A percentile compares a stretch with the other conserved stretches of the same genome.
Conservation (phyloP, 108 stramenopile genomes). For the Schizochytrium sp. region DNA sequence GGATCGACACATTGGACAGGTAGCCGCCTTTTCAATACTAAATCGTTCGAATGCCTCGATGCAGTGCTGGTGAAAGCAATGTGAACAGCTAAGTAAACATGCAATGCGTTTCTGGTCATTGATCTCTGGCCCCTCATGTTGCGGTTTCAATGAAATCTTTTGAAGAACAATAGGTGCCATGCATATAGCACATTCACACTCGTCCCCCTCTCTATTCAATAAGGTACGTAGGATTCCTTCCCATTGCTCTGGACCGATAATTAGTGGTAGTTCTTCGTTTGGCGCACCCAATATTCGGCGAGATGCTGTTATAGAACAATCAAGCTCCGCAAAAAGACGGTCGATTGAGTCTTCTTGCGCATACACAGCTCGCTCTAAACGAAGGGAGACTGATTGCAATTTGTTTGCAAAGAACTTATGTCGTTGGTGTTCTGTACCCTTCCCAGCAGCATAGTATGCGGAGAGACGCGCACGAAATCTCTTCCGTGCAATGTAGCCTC, state of each 20-base stretch:
- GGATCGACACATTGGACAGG: constrained; percentile 13
- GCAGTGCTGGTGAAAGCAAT: constrained; percentile 46
- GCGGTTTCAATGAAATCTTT: neutral
- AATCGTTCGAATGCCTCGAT: constrained; percentile 52
- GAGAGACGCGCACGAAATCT: neutral
- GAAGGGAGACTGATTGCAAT: neutral
- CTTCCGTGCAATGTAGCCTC: neutral
- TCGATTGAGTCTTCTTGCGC: constrained; percentile 58
- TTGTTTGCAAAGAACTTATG: constrained; percentile 35
- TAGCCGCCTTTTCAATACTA: constrained; percentile 3
- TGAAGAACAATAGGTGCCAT: constrained; percentile 19
- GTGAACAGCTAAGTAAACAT: constrained; percentile 19
- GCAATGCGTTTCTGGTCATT: neutral
- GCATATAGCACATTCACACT: constrained; percentile 41
- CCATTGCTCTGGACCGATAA: constrained; percentile 5
- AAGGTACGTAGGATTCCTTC: neutral
- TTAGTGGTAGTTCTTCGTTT: neutral
- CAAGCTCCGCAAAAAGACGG: constrained; percentile 50
- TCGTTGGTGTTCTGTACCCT: neutral
- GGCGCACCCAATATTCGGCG: constrained; percentile 20
- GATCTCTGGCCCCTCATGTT: neutral
- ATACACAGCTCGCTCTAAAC: constrained; percentile 4
- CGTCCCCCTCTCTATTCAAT: neutral
- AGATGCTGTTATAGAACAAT: neutral
- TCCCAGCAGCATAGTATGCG: neutral